These are phyloP conservation scores for Murraya koenigii DNA, from an alignment of 345 rosid species.

Conservation along the genomic window DNA sequence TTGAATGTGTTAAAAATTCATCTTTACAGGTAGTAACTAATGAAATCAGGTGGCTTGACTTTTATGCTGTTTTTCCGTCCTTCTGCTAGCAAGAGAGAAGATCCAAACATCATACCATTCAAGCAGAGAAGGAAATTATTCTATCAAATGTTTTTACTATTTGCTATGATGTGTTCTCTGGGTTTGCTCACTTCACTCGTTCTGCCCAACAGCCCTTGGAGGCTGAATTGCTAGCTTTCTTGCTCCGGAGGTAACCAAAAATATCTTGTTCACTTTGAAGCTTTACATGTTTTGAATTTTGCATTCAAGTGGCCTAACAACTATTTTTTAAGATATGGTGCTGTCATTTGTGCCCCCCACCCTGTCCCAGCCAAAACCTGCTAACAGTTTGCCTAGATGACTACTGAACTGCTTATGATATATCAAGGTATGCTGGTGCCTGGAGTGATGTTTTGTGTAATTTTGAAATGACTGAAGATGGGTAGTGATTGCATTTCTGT, in stretches of 20 bases:
- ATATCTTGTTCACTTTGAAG: background rate
- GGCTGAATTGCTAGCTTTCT: conserved; percentile 48
- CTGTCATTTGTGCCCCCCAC: background rate
- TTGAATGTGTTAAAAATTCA: conserved; percentile 1
- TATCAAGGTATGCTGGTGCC: conserved; percentile 41
- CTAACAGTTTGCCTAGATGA: conserved; percentile 56
- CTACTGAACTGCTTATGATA: conserved; percentile 61
- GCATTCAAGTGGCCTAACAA: background rate
- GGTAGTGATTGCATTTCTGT: conserved; percentile 1
- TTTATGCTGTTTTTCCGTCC: conserved; percentile 42
- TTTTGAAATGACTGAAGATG: background rate
- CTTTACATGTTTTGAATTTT: background rate
- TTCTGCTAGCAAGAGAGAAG: conserved; percentile 36
- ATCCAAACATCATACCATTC: conserved; percentile 46
- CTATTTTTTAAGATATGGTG: conserved; percentile 12
- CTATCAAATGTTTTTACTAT: conserved; percentile 53
- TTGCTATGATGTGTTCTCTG: conserved; percentile 75
- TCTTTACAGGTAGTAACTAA: conserved; percentile 50
- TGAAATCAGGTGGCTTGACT: conserved; percentile 75
- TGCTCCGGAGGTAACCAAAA: conserved; percentile 49
- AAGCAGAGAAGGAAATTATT: conserved; percentile 68
- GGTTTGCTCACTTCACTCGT: conserved; percentile 63
- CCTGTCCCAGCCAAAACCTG: conserved; percentile 60
- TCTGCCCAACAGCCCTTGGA: conserved; percentile 52
- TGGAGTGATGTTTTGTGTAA: background rate